Evolutionary conservation across 2,329 filamentous ascomycete species (phyloP), one percentile per base, ranked within the genome.

Genomic region (Juglanconis sp.): DNA sequence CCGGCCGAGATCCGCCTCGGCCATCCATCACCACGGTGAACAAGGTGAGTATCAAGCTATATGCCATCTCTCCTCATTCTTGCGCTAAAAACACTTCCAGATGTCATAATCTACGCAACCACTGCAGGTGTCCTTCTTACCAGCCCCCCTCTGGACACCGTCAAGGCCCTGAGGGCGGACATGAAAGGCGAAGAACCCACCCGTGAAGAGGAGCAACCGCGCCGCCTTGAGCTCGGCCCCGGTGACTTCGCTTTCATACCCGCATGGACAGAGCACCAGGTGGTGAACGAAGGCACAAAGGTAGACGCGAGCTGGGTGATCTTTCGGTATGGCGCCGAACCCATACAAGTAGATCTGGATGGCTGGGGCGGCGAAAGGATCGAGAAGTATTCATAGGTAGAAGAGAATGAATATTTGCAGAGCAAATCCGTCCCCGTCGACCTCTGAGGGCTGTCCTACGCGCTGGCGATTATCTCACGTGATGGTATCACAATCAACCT

Each of bases 201-300:
- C 9, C 44, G n/a, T 13, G 81, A 84, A 11, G 80, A 79, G 51
- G 75, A 75, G 38, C 74, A 78, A 35, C 70, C 79, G 1, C 81
- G 81, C 63, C 80, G 81, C 38, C 80, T 88, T 63, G 75, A 82
- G 17, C 77, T 92, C 6, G 72, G 72, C 1, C 78, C 84, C 0
- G 88, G 89, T 0, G 88, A 91, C 70, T 91, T 89, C 71, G 87
- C 87, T 3, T 79, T 90, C 57, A 81, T 91, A 11, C 88, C 88
- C 0, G 83, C 87, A 0, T 90, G 82, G 79, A 84, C 85, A 0
- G 87, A 91, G 70, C 87, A 91, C 72, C 87, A 90, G 70, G 81
- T 87, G 57, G 76, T 87, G 24, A 91, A 91, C 66, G 82, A 89
- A 42, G 71, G 70, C 1, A 79, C 83, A 36, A 32, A 68, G 53